Base-by-base conservation (phyloP, 2,329 filamentous ascomycete species). In the Aureobasidium sp. region DNA sequence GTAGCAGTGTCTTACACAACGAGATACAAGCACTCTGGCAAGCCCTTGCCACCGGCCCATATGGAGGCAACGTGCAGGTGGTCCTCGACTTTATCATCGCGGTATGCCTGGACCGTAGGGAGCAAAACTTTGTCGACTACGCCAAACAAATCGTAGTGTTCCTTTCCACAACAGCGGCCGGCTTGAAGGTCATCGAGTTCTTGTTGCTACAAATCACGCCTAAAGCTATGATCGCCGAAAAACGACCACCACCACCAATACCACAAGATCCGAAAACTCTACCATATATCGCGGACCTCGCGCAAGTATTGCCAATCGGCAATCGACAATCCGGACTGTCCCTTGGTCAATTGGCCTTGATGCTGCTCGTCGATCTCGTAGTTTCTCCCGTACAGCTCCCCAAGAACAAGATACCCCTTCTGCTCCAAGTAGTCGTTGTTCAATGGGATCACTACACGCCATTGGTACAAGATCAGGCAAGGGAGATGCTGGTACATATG, bases 91-190 rank as follows among this genome's bases (percentile, higher is more conserved):
- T 99, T 70, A 94, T 99, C 73, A 97, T 99, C 74, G 86, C 86
- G 29, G 81, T 97, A 4, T 99, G 94, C 67, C 78, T 99, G 11
- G 94, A 99, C 68, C 86, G 93, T 33, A 86, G 93, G 51, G 95
- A 99, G 72, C 94, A 99, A 69, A 97, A 96, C 67, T 99, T 96
- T 72, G 93, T 99, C 60, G 90, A 96, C 67, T 96, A 95, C 70
- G 93, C 93, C 5, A 99, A 97, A 76, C 94, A 99, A 73, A 94
- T 99, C 57, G 91, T 97, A 17, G 95, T 99, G 0, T 97, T 96
- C 71, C 74, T 99, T 5, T 95, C 94, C 0, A 94, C 90, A 65
- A 96, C 82, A 69, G 88, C 74, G 70, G 85, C 92, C 1, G 92
- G 92, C 0, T 87, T 89, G 50, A 95, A 95, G 69, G 92, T 99